Evolutionary conservation across 176 grass and related monocot genomes (phyloP).

Genomic region (Melocanna baccifera): DNA sequence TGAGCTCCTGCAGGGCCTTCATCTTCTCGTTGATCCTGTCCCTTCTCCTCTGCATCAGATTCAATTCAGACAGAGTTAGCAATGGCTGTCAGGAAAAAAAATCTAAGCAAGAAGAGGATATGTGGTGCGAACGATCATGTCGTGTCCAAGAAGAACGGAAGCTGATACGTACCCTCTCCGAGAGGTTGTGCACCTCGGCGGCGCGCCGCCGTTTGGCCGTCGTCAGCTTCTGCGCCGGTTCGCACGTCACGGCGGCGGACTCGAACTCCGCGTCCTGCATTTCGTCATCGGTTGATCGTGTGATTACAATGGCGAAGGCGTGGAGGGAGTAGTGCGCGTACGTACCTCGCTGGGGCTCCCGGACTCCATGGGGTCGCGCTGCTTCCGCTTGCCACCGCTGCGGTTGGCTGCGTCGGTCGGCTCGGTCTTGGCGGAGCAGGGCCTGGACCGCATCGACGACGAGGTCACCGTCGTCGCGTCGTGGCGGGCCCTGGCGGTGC

Average conservation of each 20-base stretch:
- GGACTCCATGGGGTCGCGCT: constrained; percentile 42
- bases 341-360: constrained; percentile 47
- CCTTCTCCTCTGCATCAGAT: constrained; percentile 59
- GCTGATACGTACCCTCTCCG: constrained; percentile 51
- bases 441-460: constrained; percentile 29
- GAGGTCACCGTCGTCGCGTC: constrained; percentile 1
- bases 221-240: constrained; percentile 21
- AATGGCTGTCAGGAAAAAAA: not conserved
- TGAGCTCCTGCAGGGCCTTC: constrained; percentile 89
- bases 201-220: constrained; percentile 57
- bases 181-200: constrained; percentile 88
- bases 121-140: not conserved
- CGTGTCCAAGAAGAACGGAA: not conserved
- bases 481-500: not conserved
- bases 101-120: not conserved
- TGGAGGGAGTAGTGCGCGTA: not conserved
- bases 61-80: not conserved
- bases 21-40: constrained; percentile 95
- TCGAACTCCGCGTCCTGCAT: constrained; percentile 53
- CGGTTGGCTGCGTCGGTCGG: not conserved
- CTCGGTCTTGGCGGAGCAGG: constrained; percentile 26
- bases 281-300: not conserved
- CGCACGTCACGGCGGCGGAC: constrained; percentile 33
- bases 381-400: constrained; percentile 47
- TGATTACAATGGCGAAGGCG: not conserved